Percentiles rank a stretch among this genome's conserved stretches.
phyloP scores from a whole-genome alignment of 129 eudicot species.

The Artemisia tridentata region DNA sequence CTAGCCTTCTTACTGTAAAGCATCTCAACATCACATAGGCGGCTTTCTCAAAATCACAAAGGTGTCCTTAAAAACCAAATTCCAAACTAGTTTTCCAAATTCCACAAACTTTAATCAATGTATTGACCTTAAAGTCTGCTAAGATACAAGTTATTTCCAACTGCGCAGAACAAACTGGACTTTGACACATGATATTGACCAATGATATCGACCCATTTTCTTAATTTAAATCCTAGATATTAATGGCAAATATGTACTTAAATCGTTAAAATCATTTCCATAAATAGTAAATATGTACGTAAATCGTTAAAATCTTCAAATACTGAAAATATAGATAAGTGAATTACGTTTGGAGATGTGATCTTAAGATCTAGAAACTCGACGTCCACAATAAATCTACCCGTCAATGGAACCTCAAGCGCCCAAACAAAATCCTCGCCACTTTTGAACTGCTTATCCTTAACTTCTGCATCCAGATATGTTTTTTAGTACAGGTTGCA shows the following conservation, averaged over 20 bases:
- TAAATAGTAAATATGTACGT: background rate
- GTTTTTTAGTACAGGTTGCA: too few relatives aligned
- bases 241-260: background rate
- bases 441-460: conserved; percentile 62
- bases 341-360: conserved; percentile 55
- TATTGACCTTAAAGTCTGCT: too few relatives aligned
- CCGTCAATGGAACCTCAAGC: conserved; percentile 74
- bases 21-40: too few relatives aligned
- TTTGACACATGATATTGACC: too few relatives aligned
- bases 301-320: background rate
- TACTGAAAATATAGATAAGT: background rate
- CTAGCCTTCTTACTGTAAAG: too few relatives aligned
- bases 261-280: background rate
- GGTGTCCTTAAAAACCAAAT: too few relatives aligned
- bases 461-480: conserved; percentile 54
- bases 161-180: too few relatives aligned
- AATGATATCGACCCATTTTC: background rate
- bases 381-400: conserved; percentile 84
- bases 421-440: conserved; percentile 83
- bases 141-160: too few relatives aligned
- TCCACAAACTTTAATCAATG: too few relatives aligned
- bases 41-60: too few relatives aligned
- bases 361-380: conserved; percentile 88
- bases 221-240: background rate
- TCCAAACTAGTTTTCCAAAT: too few relatives aligned